A percentile compares a stretch with the other conserved stretches of the same genome.
Evolutionary conservation across 1,284 basidiomycete genomes (phyloP).

Genomic region (Coniferiporia weirii): DNA sequence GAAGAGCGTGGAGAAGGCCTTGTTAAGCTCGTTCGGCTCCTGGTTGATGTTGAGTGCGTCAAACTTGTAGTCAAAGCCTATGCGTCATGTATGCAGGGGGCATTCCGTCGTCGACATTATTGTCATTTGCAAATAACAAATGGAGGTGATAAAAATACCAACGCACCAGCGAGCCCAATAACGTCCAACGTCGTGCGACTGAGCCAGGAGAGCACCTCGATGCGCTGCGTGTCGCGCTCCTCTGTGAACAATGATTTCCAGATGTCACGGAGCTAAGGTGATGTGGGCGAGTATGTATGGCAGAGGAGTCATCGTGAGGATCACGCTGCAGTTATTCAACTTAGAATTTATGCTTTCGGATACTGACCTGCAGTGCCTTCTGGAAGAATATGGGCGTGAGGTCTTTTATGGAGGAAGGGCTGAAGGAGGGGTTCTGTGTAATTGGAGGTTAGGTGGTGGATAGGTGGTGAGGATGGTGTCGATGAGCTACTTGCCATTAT

Average conservation of each 20-base stretch:
- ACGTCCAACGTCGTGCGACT: slow-evolving; percentile 42
- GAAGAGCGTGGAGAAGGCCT: slow-evolving; percentile 28
- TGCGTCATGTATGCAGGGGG: not conserved
- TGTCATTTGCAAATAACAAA: no score
- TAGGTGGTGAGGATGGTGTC: not conserved
- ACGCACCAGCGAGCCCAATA: slow-evolving; percentile 40
- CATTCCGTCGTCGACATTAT: no score
- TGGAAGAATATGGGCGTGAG: slow-evolving; percentile 21
- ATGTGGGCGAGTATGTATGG: not conserved
- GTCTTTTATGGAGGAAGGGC: slow-evolving; percentile 18
- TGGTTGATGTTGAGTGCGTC: slow-evolving; percentile 27
- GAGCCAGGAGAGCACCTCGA: slow-evolving; percentile 37
- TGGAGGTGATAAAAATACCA: not conserved
- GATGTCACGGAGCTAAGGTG: slow-evolving; percentile 17
- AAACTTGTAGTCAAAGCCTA: slow-evolving; percentile 67
- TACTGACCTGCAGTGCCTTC: slow-evolving; percentile 18
- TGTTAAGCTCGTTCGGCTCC: slow-evolving; percentile 28
- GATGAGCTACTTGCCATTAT: slow-evolving; percentile 6
- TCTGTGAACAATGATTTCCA: slow-evolving; percentile 2
- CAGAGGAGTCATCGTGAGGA: not conserved
- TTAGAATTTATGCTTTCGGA: not conserved
- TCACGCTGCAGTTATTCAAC: no score
- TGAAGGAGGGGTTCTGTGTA: slow-evolving; percentile 21
- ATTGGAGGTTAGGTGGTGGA: not conserved
- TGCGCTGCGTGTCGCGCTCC: not conserved